These are phyloP conservation scores for Suhomyces yuchorum DNA, from an alignment of 1,139 yeast species.

Conservation along the genomic window DNA sequence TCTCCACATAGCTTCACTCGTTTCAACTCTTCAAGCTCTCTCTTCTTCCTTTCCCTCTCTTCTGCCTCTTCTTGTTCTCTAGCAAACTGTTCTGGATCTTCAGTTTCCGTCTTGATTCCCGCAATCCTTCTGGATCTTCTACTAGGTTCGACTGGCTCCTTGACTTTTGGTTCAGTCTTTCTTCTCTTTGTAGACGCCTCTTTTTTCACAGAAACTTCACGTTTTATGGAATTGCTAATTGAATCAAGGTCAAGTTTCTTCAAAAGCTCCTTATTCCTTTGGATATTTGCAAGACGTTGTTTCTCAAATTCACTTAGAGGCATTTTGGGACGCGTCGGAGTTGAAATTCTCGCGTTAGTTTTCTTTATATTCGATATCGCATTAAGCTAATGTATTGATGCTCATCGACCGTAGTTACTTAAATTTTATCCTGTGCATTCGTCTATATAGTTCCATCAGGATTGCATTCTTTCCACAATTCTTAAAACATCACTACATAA, in stretches of 20 bases:
- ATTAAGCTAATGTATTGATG: too few relatives aligned
- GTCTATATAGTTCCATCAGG: not conserved
- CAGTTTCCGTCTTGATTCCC: constrained; percentile 52
- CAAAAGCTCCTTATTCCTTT: constrained; percentile 43
- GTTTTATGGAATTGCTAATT: constrained; percentile 32
- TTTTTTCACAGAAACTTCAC: constrained; percentile 27
- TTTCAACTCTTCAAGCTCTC: constrained; percentile 53
- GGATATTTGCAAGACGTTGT: constrained; percentile 60
- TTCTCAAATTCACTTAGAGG: constrained; percentile 64
- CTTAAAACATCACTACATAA: constrained; percentile 70
- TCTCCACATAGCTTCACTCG: constrained; percentile 63
- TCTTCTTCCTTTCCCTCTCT: constrained; percentile 36
- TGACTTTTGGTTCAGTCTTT: constrained; percentile 24
- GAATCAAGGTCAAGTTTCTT: constrained; percentile 42
- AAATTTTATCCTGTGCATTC: not conserved
- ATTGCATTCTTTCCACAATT: constrained; percentile 14
- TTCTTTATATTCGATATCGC: not conserved
- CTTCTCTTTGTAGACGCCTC: constrained; percentile 20
- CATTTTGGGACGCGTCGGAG: constrained; percentile 20
- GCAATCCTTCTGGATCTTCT: constrained; percentile 69
- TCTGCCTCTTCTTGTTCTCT: constrained; percentile 41
- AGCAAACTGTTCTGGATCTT: constrained; percentile 40
- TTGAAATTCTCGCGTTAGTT: not conserved
- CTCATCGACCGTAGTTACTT: too few relatives aligned
- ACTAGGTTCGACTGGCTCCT: constrained; percentile 46